Evolutionary conservation across 179 eudicot species (phyloP).

Genomic region (Silene coronaria): DNA sequence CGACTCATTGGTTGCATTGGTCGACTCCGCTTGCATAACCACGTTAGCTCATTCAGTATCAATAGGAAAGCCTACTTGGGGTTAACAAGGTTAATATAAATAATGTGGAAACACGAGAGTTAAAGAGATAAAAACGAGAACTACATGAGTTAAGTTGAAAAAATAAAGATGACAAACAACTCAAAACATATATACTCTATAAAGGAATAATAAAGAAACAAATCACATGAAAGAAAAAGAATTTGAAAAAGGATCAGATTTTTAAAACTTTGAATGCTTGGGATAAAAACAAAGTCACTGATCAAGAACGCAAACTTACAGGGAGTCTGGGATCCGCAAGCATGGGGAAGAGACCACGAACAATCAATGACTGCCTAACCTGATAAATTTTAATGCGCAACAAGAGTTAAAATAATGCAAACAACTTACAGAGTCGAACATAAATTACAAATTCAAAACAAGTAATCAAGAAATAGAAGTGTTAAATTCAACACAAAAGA

Average conservation of each 20-base stretch:
- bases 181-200: too few species aligned
- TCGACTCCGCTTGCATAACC: conserved; percentile 65
- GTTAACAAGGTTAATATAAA: too few species aligned
- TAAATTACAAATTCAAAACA: neutral
- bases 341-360: conserved; percentile 92
- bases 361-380: conserved; percentile 90
- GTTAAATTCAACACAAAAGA: neutral
- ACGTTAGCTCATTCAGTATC: neutral
- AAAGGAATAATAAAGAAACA: too few species aligned
- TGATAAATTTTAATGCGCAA: conserved; percentile 23
- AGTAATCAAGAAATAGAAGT: neutral
- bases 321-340: conserved; percentile 97
- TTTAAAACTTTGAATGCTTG: neutral
- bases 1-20: conserved; percentile 73
- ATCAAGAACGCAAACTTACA: conserved; percentile 40
- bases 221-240: too few species aligned
- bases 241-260: too few species aligned
- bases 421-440: neutral
- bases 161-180: too few species aligned
- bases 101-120: too few species aligned
- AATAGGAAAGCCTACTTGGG: too few species aligned
- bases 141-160: too few species aligned
- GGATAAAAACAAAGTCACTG: neutral
- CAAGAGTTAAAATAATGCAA: neutral
- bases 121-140: too few species aligned